phyloP scores from a whole-genome alignment of 2,329 filamentous ascomycete species.

The Thielaviopsis musarum region DNA sequence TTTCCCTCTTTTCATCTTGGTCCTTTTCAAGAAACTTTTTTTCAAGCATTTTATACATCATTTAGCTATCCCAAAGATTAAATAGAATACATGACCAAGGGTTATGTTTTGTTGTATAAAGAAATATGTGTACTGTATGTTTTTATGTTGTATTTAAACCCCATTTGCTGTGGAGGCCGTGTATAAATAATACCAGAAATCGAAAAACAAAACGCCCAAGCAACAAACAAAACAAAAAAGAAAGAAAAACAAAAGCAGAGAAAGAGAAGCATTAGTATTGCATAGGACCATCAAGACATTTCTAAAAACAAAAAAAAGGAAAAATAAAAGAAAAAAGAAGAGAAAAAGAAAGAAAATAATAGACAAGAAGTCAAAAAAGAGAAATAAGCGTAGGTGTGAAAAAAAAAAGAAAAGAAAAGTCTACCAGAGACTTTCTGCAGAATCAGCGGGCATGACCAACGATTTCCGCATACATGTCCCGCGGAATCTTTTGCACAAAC shows the following conservation, averaged over 20 bases:
- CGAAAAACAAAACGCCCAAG: not conserved
- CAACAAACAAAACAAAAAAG: not conserved
- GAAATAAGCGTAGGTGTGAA: too few species aligned
- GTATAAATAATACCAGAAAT: too few species aligned
- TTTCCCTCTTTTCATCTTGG: not conserved
- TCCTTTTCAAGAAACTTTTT: not conserved
- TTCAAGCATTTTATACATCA: not conserved
- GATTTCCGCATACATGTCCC: conserved; percentile 80
- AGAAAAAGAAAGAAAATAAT: not conserved
- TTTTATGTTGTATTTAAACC: not conserved
- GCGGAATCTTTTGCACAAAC: conserved; percentile 77
- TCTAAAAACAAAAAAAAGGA: not conserved
- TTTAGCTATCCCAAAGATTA: not conserved
- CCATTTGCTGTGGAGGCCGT: too few species aligned
- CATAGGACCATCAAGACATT: not conserved
- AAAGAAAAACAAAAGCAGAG: not conserved
- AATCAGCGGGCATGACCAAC: conserved; percentile 62
- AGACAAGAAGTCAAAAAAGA: not conserved
- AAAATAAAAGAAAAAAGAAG: not conserved
- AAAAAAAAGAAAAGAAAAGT: not conserved
- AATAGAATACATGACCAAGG: not conserved
- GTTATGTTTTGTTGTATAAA: not conserved
- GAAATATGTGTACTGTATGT: not conserved
- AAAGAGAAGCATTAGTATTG: not conserved
- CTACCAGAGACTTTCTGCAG: not conserved